These are phyloP conservation scores for Baorangia bicolor DNA, from an alignment of 768 basidiomycete genomes.

Conservation along the genomic window DNA sequence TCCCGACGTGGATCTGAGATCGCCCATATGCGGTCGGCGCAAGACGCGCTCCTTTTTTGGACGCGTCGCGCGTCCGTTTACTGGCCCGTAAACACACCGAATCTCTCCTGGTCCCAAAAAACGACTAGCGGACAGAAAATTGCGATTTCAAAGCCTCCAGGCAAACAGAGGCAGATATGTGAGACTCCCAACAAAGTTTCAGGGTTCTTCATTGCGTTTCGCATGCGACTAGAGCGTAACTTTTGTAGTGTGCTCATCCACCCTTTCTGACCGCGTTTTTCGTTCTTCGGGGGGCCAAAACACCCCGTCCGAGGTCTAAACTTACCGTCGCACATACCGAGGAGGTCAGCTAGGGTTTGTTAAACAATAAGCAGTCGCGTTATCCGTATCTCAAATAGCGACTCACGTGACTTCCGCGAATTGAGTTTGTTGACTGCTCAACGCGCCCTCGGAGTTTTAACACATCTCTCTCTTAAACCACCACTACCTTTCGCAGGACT, in stretches of 20 bases:
- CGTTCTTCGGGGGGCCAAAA: slow-evolving; percentile 10
- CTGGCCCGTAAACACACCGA: slow-evolving; percentile 28
- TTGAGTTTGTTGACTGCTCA: slow-evolving; percentile 41
- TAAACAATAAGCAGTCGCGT: slow-evolving; percentile 11
- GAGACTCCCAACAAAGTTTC: slow-evolving; percentile 13
- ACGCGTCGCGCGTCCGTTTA: slow-evolving; percentile 31
- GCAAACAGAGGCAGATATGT: slow-evolving; percentile 18
- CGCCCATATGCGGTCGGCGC: slow-evolving; percentile 33
- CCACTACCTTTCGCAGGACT: slow-evolving; percentile 42
- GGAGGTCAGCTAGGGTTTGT: neutral
- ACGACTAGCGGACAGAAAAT: slow-evolving; percentile 30
- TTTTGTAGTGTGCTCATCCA: slow-evolving; percentile 12
- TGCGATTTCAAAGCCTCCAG: slow-evolving; percentile 16
- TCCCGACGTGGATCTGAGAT: slow-evolving; percentile 35
- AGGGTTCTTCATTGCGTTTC: slow-evolving; percentile 20
- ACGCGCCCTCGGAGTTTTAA: slow-evolving; percentile 43
- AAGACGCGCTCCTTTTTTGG: slow-evolving; percentile 41
- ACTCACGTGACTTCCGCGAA: slow-evolving; percentile 39
- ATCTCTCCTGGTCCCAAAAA: slow-evolving; percentile 30
- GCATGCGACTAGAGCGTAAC: slow-evolving; percentile 11
- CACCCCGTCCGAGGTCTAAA: slow-evolving; percentile 7
- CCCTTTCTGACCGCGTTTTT: slow-evolving; percentile 14
- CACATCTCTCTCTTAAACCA: slow-evolving; percentile 44
- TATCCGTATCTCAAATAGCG: slow-evolving; percentile 33
- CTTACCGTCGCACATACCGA: neutral